phyloP scores from a whole-genome alignment of 352 stramenopile genomes.

The Phytophthora syringae region DNA sequence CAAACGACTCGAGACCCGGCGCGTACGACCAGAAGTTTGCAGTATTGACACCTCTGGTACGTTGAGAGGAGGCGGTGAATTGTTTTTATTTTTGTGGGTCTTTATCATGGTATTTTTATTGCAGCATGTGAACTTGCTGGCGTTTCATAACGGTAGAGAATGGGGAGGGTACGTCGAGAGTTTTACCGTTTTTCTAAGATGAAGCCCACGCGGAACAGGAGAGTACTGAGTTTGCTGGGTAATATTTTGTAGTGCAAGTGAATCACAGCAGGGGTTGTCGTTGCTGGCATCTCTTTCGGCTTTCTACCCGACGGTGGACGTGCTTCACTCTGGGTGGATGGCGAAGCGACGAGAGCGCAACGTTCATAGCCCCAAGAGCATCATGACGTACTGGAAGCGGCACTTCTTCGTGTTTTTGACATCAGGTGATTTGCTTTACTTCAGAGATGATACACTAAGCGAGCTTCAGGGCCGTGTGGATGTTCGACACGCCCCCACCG shows the following conservation, averaged over 20 bases:
- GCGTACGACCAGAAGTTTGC: constrained; percentile 81
- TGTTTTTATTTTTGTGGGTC: background rate
- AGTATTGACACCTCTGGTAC: constrained; percentile 71
- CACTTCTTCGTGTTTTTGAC: constrained; percentile 83
- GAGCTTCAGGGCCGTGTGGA: constrained; percentile 80
- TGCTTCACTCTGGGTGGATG: constrained; percentile 76
- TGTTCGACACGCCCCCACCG: constrained; percentile 77
- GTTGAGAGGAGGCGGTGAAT: background rate
- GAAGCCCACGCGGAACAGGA: background rate
- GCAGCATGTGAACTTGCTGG: constrained; percentile 76
- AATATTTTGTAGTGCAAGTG: constrained; percentile 52
- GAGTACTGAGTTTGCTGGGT: background rate
- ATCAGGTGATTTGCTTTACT: constrained; percentile 80
- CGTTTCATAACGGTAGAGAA: constrained; percentile 78
- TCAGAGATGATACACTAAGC: constrained; percentile 73
- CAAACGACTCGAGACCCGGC: constrained; percentile 55
- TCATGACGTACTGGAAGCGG: constrained; percentile 88
- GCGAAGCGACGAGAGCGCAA: constrained; percentile 79
- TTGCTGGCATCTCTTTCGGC: constrained; percentile 75
- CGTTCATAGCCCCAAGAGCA: constrained; percentile 72
- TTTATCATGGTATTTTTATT: background rate
- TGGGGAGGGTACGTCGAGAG: constrained; percentile 51
- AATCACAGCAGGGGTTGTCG: constrained; percentile 82
- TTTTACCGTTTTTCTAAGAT: background rate
- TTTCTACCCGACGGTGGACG: constrained; percentile 77